Conservation (phyloP, 208 protist species). For the Crithidia acanthocephali region DNA sequence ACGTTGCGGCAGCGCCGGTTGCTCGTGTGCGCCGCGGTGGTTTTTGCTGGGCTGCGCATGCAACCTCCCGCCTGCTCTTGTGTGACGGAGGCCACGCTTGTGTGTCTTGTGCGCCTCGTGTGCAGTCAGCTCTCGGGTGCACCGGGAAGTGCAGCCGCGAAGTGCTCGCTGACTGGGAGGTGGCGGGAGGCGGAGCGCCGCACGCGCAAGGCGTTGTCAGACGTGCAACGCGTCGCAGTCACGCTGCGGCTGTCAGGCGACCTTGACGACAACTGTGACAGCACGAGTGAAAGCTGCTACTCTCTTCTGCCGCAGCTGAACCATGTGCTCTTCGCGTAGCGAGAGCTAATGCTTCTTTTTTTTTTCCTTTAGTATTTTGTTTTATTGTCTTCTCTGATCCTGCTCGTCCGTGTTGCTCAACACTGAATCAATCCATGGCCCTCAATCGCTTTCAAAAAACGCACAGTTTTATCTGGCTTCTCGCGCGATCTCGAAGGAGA, state of each 20-base stretch:
- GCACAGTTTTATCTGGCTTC: no score
- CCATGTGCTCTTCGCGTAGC: conserved; percentile 16
- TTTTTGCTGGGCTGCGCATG: conserved; percentile 3
- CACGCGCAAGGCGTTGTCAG: conserved; percentile 8
- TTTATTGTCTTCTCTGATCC: no score
- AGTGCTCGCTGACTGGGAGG: background rate
- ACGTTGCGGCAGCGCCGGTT: conserved; percentile 14
- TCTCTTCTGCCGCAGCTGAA: conserved; percentile 20
- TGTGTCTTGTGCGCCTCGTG: conserved; percentile 9
- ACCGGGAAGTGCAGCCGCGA: background rate
- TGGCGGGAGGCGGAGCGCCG: conserved; percentile 19
- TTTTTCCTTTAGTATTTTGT: no score
- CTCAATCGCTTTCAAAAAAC: no score
- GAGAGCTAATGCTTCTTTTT: no score
- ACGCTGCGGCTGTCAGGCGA: background rate
- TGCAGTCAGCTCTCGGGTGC: background rate
- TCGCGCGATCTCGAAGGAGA: no score
- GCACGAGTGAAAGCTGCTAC: background rate
- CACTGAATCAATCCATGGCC: no score
- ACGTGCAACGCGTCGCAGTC: conserved; percentile 8
- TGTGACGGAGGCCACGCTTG: background rate
- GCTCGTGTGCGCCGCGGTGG: conserved; percentile 21
- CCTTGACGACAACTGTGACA: background rate
- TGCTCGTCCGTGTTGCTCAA: no score
- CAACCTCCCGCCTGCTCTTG: background rate